Conservation (phyloP, 225 moss, liverwort and hornwort species). For the Climacium dendroides region DNA sequence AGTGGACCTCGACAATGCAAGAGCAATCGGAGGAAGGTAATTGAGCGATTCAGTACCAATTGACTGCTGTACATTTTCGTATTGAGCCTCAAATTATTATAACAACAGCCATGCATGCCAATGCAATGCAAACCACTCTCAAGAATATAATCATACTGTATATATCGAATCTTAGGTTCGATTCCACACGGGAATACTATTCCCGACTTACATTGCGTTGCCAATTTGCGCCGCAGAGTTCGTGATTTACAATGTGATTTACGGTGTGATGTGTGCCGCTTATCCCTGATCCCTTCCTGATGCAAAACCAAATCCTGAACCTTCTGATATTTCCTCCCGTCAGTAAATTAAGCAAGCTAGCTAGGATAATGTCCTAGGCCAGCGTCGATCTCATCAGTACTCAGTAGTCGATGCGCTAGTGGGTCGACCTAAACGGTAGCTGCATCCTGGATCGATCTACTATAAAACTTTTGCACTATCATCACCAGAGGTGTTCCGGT, state of each 20-base stretch:
- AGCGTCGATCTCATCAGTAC: not conserved
- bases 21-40: no score
- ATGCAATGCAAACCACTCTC: not conserved
- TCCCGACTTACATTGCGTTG: not conserved
- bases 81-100: no score
- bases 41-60: no score
- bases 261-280: not conserved
- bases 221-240: not conserved
- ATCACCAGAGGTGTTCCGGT: not conserved
- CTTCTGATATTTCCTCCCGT: not conserved
- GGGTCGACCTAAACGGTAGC: not conserved
- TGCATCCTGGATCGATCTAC: not conserved
- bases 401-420: no score
- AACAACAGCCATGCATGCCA: no score
- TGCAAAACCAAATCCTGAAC: not conserved
- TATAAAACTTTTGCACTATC: not conserved
- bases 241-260: not conserved
- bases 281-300: not conserved
- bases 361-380: not conserved
- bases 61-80: no score
- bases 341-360: no score
- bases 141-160: not conserved
- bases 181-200: not conserved
- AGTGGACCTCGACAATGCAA: no score
- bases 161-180: not conserved